A percentile compares a stretch with the other conserved stretches of the same genome.
Conservation (phyloP, 139 green algal genomes). For the Tetraselmis chui region DNA sequence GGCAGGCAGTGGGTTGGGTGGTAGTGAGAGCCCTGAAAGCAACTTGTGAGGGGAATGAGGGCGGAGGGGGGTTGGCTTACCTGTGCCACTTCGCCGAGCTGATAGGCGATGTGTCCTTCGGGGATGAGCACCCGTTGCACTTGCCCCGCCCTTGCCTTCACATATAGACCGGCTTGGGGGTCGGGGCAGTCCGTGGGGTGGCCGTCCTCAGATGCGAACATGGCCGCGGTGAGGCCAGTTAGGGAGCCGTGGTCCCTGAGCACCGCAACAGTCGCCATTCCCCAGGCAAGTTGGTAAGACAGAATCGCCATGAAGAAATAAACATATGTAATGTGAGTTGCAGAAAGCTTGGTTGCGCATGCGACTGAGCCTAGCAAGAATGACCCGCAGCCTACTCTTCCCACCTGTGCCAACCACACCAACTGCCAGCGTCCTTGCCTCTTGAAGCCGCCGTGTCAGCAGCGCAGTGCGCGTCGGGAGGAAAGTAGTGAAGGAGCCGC, state of each 20-base stretch:
- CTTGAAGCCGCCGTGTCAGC: not conserved
- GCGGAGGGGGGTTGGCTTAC: not conserved
- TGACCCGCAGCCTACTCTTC: too few relatives aligned
- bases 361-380: too few relatives aligned
- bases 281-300: too few relatives aligned
- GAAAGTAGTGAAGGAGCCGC: constrained; percentile 11
- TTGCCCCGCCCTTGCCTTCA: not conserved
- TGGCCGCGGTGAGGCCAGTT: constrained; percentile 3
- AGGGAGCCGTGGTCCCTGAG: constrained; percentile 10
- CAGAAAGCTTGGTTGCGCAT: too few relatives aligned
- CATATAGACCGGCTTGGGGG: not conserved
- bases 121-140: not conserved
- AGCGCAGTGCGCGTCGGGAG: not conserved
- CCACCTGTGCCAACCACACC: constrained; percentile 4
- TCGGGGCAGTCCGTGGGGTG: not conserved
- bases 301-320: too few relatives aligned
- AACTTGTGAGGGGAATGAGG: too few relatives aligned
- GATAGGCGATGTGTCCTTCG: constrained; percentile 4
- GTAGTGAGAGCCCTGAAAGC: not conserved
- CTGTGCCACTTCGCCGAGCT: constrained; percentile 1
- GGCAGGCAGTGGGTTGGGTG: not conserved
- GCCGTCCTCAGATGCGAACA: constrained; percentile 1
- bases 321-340: too few relatives aligned
- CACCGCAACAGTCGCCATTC: too few relatives aligned
- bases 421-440: not conserved